Conservation (phyloP, 306 rosid species). For the Fragaria iinumae region DNA sequence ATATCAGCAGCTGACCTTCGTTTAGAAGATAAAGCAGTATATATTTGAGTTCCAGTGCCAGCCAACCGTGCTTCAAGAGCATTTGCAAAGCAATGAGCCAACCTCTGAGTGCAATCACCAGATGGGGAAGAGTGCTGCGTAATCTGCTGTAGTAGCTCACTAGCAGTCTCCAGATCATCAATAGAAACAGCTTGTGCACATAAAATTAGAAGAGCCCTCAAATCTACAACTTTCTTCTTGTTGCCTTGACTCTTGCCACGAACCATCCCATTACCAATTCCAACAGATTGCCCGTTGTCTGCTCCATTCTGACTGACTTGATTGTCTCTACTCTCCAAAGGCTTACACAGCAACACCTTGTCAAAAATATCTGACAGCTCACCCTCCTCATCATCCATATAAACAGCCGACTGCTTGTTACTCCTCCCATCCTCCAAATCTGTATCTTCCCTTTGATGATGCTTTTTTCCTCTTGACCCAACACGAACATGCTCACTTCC, state of each 20-base stretch:
- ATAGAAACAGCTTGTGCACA: constrained; percentile 75
- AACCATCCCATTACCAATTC: constrained; percentile 30
- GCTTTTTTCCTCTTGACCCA: constrained; percentile 44
- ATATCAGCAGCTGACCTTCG: constrained; percentile 46
- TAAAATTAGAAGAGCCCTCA: constrained; percentile 51
- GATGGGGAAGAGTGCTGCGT: constrained; percentile 56
- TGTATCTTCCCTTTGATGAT: constrained; percentile 44
- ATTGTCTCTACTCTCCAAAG: constrained; percentile 7
- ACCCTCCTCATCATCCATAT: constrained; percentile 29
- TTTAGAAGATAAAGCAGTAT: constrained; percentile 35
- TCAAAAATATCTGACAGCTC: constrained; percentile 58
- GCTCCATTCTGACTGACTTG: constrained; percentile 23
- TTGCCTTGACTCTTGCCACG: constrained; percentile 40
- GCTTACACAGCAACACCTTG: constrained; percentile 35
- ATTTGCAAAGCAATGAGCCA: constrained; percentile 67
- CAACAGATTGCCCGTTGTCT: constrained; percentile 18
- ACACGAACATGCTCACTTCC: constrained; percentile 29
- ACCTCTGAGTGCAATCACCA: constrained; percentile 64
- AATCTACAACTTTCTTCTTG: constrained; percentile 53
- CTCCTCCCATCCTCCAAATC: constrained; percentile 50
- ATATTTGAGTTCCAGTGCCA: constrained; percentile 59
- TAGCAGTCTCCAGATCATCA: constrained; percentile 53
- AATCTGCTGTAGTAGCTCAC: constrained; percentile 65
- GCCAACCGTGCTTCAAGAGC: constrained; percentile 68
- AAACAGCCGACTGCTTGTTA: constrained; percentile 48